Evolutionary conservation across 306 rosid species (phyloP), one percentile per base, ranked within the genome.

Genomic region (Vicia faba): DNA sequence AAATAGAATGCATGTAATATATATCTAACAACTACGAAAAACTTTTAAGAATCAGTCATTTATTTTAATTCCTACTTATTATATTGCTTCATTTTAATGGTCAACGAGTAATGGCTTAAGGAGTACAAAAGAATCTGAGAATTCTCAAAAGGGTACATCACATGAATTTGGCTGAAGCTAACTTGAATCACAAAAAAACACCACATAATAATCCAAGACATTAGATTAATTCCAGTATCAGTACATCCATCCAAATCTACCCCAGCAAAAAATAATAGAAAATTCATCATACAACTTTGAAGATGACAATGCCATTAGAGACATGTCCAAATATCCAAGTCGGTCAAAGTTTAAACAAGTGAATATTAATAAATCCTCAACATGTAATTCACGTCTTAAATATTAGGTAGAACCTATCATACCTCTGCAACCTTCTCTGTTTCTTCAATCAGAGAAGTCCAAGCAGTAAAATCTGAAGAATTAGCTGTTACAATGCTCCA

Each of bases 401-500:
- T 19, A 41, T 23, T 3, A 64, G 46, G 69, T 25, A 13, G 38
- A 50, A 56, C 79, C 14, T 28, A 65, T 28, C 66, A 70, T 65
- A 91, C 99, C 97, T 90, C 96, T 33, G 96, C 87, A 62, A 82
- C 83, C 78, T 85, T 95, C 84, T 95, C 99, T 13, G 99, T 88
- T 82, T 91, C 99, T 71, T 95, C 99, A 43, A 95, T 87, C 84
- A 95, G 80, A 69, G 96, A 59, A 49, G 92, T 95, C 99, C 99
- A 95, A 10, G 95, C 84, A 81, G 86, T 90, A 72, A 95, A 95
- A 86, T 95, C 99, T 73, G 89, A 51, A 45, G 99, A 90, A 85
- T 88, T 88, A 25, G 96, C 91, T 62, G 88, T 85, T 70, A 95
- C 96, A 74, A 88, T 88, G 84, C 85, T 95, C 99, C 99, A 95